Base-by-base conservation (phyloP, 495 filamentous ascomycete species). In the Lasiosphaeria ovina region DNA sequence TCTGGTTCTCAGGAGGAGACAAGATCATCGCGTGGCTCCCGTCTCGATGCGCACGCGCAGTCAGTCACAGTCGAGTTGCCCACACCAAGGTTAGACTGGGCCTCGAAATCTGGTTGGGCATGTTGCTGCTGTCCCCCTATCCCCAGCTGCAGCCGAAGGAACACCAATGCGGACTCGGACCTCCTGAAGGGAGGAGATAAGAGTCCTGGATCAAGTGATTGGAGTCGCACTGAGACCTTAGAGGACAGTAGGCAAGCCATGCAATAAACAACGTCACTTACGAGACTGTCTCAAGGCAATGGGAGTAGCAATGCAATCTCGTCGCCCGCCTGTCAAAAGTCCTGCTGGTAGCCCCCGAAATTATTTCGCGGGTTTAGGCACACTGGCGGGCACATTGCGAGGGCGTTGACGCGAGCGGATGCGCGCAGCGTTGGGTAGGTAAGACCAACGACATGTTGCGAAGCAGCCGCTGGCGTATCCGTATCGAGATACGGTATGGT, bases 41-140 rank as follows among this genome's bases (percentile, higher is more conserved):
- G 56, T 16, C 34, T 36, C 42, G 32, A 57, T 53, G 50, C 35
- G 53, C 54, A 32, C 52, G 54, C 40, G 24, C 50, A 56, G 31
- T 16, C n/a, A 35, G 35, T 17, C 32, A 42, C 17, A 47, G 31
- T 11, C 34, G 3, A 12, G 57, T 35, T 12, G 54, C 47, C 45
- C 54, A 60, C 60, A 24, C 24, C 24, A 24, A 56, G 65, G 65
- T 56, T 56, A 54, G 60, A 44, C 48, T 51, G 60, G 35, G 16
- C 33, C 17, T 53, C 31, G 55, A 64, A 51, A 51, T 55, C 36
- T 56, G 56, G 63, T 42, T 58, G 38, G 53, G 59, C 48, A 62
- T 66, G 57, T 62, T 66, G 60, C 52, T 62, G 50, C n/a, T 17
- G 49, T 47, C 59, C 33, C 53, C 61, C 48, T 34, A 38, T 31